Percentiles rank a stretch among this genome's conserved stretches.
Conservation (phyloP, 495 filamentous ascomycete genomes). For the Aspergillus campestris region DNA sequence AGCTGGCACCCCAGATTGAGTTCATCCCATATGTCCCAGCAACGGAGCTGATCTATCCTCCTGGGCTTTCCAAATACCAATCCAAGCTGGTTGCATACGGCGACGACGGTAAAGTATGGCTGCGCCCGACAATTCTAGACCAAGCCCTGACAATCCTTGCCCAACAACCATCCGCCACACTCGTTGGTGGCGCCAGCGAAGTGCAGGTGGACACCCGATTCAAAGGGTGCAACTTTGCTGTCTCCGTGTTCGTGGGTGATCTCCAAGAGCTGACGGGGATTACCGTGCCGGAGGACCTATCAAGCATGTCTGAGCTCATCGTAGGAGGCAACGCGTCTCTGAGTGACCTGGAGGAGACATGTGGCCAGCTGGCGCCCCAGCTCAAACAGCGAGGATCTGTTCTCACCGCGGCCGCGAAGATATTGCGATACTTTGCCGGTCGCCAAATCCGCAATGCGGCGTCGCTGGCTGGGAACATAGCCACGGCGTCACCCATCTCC, state of each 20-base stretch:
- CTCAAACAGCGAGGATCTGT: slow-evolving; percentile 21
- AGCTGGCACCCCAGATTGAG: slow-evolving; percentile 25
- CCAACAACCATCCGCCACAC: slow-evolving; percentile 72
- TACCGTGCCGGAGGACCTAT: slow-evolving; percentile 55
- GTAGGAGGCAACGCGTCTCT: slow-evolving; percentile 86
- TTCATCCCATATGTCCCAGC: slow-evolving; percentile 90
- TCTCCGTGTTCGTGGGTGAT: slow-evolving; percentile 87
- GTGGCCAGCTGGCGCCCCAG: neutral
- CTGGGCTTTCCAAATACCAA: slow-evolving; percentile 67
- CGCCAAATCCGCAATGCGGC: slow-evolving; percentile 97
- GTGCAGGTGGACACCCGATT: slow-evolving; percentile 98
- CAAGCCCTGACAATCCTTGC: slow-evolving; percentile 85
- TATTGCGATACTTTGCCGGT: slow-evolving; percentile 84
- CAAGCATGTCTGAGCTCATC: slow-evolving; percentile 45
- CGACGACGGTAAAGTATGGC: slow-evolving; percentile 89
- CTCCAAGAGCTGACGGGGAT: slow-evolving; percentile 78
- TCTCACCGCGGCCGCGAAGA: slow-evolving; percentile 63
- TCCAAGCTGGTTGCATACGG: slow-evolving; percentile 78
- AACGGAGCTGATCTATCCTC: slow-evolving; percentile 90
- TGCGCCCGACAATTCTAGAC: slow-evolving; percentile 72
- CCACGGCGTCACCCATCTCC: slow-evolving; percentile 91
- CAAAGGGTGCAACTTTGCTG: slow-evolving; percentile 78
- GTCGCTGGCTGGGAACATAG: slow-evolving; percentile 89
- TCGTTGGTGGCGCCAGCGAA: slow-evolving; percentile 91
- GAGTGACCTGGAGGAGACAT: slow-evolving; percentile 65